Conservation (phyloP, 2,329 filamentous ascomycete species). For the Ophiocordyceps camponoti-floridani region DNA sequence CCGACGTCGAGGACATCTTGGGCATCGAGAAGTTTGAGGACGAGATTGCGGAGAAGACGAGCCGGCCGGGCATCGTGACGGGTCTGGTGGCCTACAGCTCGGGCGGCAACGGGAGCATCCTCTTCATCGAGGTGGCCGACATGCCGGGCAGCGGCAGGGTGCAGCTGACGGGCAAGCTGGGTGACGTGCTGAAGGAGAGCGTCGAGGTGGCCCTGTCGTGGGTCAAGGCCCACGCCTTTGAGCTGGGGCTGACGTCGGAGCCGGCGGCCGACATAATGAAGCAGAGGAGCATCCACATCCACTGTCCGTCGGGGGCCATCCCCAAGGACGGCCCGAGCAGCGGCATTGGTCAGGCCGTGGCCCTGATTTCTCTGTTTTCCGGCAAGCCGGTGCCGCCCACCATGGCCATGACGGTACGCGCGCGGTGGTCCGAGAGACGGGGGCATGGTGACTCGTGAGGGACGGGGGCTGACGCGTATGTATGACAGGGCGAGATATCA, state of each 20-base stretch:
- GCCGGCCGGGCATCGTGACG: constrained; percentile 81
- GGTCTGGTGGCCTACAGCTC: constrained; percentile 89
- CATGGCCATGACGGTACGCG: constrained; percentile 76
- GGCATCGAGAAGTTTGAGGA: constrained; percentile 90
- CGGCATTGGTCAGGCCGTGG: constrained; percentile 85
- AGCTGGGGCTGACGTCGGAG: constrained; percentile 66
- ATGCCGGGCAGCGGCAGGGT: constrained; percentile 89
- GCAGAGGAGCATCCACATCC: constrained; percentile 81
- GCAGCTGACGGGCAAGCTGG: constrained; percentile 89
- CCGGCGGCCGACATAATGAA: constrained; percentile 90
- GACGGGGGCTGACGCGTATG: constrained; percentile 3
- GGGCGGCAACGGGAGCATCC: constrained; percentile 83
- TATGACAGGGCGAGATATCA: constrained; percentile 45
- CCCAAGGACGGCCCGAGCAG: constrained; percentile 83
- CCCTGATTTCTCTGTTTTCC: constrained; percentile 77
- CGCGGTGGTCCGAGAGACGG: too few relatives aligned
- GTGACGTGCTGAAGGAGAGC: constrained; percentile 90
- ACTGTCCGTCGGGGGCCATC: constrained; percentile 86
- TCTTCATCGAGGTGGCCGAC: constrained; percentile 95
- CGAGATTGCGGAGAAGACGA: constrained; percentile 76
- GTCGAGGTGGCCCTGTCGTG: constrained; percentile 92
- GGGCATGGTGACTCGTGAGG: too few relatives aligned
- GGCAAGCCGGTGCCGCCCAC: constrained; percentile 75
- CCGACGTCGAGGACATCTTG: constrained; percentile 77
- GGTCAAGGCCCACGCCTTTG: constrained; percentile 92